Percentiles rank a stretch among this genome's conserved stretches.
Evolutionary conservation across 306 rosid genomes (phyloP).

Genomic region (Hylodesmum podocarpum): DNA sequence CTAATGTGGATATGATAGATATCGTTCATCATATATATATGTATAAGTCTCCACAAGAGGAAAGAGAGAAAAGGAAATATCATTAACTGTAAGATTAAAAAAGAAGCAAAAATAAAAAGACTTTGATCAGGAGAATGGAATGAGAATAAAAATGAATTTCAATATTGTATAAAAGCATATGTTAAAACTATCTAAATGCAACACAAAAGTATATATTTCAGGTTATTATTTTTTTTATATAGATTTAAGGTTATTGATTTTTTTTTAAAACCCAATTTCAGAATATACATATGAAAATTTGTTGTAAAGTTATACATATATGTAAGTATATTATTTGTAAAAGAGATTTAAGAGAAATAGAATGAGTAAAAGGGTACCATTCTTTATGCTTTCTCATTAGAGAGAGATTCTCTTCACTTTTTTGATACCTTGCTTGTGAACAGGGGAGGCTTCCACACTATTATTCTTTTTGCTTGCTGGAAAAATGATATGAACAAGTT

Average conservation of each 20-base stretch:
- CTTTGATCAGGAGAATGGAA: conserved; percentile 4
- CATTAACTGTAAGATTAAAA: not conserved
- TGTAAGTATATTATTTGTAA: not conserved
- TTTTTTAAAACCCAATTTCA: not conserved
- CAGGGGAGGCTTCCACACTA: not conserved
- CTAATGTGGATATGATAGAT: not conserved
- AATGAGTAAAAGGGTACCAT: not conserved
- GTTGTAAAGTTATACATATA: not conserved
- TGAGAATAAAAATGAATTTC: not conserved
- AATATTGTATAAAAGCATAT: no score
- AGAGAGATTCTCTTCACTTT: conserved; percentile 35
- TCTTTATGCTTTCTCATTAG: conserved; percentile 13
- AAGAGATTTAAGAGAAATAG: not conserved
- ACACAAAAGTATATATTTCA: not conserved
- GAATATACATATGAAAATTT: not conserved
- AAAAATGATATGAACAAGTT: not conserved
- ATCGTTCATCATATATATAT: not conserved
- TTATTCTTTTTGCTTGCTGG: not conserved
- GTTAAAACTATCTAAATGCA: not conserved
- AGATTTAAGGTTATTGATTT: no score
- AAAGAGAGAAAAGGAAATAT: not conserved
- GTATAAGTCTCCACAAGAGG: not conserved
- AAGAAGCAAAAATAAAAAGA: not conserved
- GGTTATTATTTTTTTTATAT: not conserved
- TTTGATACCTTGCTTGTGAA: conserved; percentile 39